These are phyloP conservation scores for Ophiocordyceps camponoti-leonardi DNA, from an alignment of 2,329 filamentous ascomycete species.

Conservation along the genomic window DNA sequence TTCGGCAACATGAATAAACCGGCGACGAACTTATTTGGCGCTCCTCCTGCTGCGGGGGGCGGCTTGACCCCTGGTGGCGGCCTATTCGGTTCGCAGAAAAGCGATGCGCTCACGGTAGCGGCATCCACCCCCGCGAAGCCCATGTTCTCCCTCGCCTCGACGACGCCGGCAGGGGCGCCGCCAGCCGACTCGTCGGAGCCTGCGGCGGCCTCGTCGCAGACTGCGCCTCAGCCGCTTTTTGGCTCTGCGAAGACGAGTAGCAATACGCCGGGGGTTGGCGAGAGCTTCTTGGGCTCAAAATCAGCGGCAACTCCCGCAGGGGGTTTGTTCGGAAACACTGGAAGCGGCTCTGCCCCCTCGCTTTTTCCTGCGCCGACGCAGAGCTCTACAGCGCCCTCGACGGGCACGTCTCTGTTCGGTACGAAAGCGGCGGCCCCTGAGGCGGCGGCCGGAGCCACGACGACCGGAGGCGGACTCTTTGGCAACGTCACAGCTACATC, in stretches of 20 bases:
- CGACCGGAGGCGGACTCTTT: slow-evolving; percentile 15
- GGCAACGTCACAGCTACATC: slow-evolving; percentile 11
- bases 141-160: slow-evolving; percentile 28
- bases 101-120: slow-evolving; percentile 9
- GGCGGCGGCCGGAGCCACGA: background rate
- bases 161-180: slow-evolving; percentile 29
- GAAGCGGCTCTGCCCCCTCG: slow-evolving; percentile 5
- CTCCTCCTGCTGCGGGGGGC: slow-evolving; percentile 1
- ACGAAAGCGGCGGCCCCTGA: slow-evolving; percentile 18
- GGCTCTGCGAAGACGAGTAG: slow-evolving; percentile 10
- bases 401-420: slow-evolving; percentile 19
- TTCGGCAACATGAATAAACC: slow-evolving; percentile 7
- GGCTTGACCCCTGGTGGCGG: slow-evolving; percentile 2
- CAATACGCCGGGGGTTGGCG: slow-evolving; percentile 5
- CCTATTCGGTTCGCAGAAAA: slow-evolving; percentile 4
- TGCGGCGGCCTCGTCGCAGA: slow-evolving; percentile 3
- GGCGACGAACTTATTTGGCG: slow-evolving; percentile 11
- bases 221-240: slow-evolving; percentile 11
- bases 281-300: slow-evolving; percentile 6
- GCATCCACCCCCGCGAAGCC: slow-evolving; percentile 26
- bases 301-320: slow-evolving; percentile 7
- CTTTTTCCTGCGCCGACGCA: slow-evolving; percentile 9
- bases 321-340: slow-evolving; percentile 10
- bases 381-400: slow-evolving; percentile 7
- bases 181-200: slow-evolving; percentile 20